Percentiles rank a stretch among this genome's conserved stretches.
These are phyloP conservation scores for Stagonosporopsis tanaceti DNA, from an alignment of 2,329 filamentous ascomycete genomes.

Conservation along the genomic window DNA sequence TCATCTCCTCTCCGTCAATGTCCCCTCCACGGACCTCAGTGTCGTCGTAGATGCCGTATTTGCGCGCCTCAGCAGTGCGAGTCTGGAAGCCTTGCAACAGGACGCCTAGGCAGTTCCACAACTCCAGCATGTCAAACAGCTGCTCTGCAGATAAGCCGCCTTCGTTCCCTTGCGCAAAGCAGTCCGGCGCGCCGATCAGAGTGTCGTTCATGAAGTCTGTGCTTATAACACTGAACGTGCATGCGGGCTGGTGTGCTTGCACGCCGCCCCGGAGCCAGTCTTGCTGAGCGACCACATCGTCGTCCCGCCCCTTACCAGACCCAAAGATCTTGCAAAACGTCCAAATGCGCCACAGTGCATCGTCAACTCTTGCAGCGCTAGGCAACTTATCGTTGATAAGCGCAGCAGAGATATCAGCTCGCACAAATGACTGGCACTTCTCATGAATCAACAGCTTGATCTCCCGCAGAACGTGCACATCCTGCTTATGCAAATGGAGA, in stretches of 20 bases:
- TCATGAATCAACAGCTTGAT: constrained; percentile 65
- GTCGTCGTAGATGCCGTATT: constrained; percentile 63
- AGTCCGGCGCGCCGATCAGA: constrained; percentile 63
- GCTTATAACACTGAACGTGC: constrained; percentile 56
- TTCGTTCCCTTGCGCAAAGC: constrained; percentile 66
- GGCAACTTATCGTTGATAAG: constrained; percentile 58
- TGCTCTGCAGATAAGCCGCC: constrained; percentile 63
- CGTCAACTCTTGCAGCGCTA: constrained; percentile 62
- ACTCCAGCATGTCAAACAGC: constrained; percentile 70
- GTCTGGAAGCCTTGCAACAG: constrained; percentile 65
- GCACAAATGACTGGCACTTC: constrained; percentile 63
- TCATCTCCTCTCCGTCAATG: constrained; percentile 60
- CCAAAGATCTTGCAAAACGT: constrained; percentile 72
- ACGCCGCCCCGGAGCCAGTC: constrained; percentile 69
- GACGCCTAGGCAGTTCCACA: constrained; percentile 68
- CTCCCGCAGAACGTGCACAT: constrained; percentile 61
- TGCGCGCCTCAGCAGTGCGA: constrained; percentile 62
- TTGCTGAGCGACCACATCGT: constrained; percentile 66
- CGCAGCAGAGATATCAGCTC: constrained; percentile 63
- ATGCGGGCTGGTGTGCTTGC: constrained; percentile 58
- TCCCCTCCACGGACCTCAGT: constrained; percentile 57
- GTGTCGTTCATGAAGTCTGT: constrained; percentile 62
- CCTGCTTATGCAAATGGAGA: constrained; percentile 59
- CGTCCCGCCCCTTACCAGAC: constrained; percentile 63
- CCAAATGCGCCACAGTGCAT: constrained; percentile 72